Evolutionary conservation across 192 early-diverging fungal genomes (phyloP), one percentile per base, ranked within the genome.

Genomic region (Backusella australiensis): DNA sequence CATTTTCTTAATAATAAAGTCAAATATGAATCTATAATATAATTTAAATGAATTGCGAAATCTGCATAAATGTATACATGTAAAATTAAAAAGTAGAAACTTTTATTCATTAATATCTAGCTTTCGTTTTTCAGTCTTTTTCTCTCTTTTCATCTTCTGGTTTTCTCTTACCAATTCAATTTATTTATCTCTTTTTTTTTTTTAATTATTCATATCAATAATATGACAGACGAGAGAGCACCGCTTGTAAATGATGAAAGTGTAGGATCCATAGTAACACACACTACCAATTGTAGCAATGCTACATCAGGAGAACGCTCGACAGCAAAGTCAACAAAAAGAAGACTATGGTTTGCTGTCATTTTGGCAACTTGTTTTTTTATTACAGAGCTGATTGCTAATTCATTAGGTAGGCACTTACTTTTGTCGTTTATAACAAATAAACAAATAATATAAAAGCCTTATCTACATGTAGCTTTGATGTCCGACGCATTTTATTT

Each of bases 401-500:
- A 82, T 69, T 82, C 81, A 34, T 71, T 82, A 26, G 87, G 87
- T 89, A 85, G 59, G 71, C 34, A 36, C n/a, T 41, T 1, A 1
- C 12, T 35, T n/a, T 38, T 23, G 38, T 3, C 23, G 4, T 35
- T 12, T 23, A 23, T n/a, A 41, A 7, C 3, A 78, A 23, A 35
- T 44, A 44, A 49, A 34, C 17, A 69, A 32, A 38, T 52, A 69
- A 14, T 35, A 4, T 19, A 75, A 19, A 35, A 49, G 29, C n/a
- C 29, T 66, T 34, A 66, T 68, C 32, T 41, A n/a, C 69, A 73
- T 41, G 12, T 94, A 59, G 93, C 93, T 3, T 86, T 95, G n/a
- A 76, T 95, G 65, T 88, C 86, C 59, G 93, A 95, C 73, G 87
- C 88, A n/a, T 95, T 95, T 71, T 93, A 95, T 77, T 76, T 95